phyloP scores from a whole-genome alignment of 1,284 basidiomycete species.

The Ustilago esculenta region DNA sequence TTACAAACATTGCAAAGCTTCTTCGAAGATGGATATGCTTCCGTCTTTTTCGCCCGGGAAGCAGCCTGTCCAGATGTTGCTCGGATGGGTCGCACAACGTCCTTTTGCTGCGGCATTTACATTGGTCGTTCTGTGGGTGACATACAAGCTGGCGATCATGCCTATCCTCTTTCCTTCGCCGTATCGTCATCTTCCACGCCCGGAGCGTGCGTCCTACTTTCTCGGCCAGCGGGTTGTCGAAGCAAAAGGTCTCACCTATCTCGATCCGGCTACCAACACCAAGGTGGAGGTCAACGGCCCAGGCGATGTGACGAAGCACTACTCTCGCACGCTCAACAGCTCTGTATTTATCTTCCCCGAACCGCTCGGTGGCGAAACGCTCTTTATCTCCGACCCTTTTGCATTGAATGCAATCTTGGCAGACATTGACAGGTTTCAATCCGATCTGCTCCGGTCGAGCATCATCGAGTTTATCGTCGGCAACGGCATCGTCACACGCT shows the following conservation, averaged over 20 bases:
- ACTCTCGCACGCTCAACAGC: conserved; percentile 11
- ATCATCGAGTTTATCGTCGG: conserved; percentile 47
- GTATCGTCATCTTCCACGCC: conserved; percentile 28
- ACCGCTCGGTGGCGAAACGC: conserved; percentile 35
- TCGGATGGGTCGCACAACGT: conserved; percentile 1
- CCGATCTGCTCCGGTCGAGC: conserved; percentile 24
- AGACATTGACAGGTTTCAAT: conserved; percentile 42
- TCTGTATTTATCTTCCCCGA: conserved; percentile 36
- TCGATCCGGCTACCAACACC: neutral
- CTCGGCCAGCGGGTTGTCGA: conserved; percentile 37
- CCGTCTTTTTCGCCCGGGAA: too few species aligned
- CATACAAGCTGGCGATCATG: conserved; percentile 39
- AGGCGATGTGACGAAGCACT: conserved; percentile 29
- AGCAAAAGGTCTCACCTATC: conserved; percentile 29
- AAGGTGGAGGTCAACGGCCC: conserved; percentile 16
- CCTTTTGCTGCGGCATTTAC: conserved; percentile 13
- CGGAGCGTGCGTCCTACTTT: conserved; percentile 22
- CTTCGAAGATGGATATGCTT: too few species aligned
- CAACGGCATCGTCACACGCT: conserved; percentile 37
- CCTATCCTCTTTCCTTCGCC: conserved; percentile 42
- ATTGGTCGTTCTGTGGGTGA: conserved; percentile 9
- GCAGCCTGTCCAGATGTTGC: neutral
- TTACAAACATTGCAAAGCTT: too few species aligned
- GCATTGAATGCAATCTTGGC: conserved; percentile 34
- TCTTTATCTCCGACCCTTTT: conserved; percentile 27